Conservation (phyloP, 1,139 yeast genomes). For the Zygosaccharomyces sapae region DNA sequence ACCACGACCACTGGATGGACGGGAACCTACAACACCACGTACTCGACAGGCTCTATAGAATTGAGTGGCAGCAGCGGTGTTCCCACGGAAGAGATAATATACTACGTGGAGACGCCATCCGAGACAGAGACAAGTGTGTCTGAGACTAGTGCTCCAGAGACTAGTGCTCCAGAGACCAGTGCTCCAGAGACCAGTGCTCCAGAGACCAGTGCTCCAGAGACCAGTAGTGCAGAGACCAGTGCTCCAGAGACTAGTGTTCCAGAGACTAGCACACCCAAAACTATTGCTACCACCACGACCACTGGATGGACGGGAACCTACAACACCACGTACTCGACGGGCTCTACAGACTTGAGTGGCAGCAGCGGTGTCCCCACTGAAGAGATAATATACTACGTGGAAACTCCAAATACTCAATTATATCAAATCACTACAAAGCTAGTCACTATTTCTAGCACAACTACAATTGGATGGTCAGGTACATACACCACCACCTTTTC, state of each 20-base stretch:
- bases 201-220: not conserved
- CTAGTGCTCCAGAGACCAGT: too few species aligned
- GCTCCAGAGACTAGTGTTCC: too few species aligned
- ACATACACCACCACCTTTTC: constrained; percentile 22
- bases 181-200: too few species aligned
- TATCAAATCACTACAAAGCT: not conserved
- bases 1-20: constrained; percentile 32
- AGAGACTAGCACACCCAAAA: too few species aligned
- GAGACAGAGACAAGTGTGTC: not conserved
- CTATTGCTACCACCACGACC: not conserved
- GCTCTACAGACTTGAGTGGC: not conserved
- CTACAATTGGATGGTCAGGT: constrained; percentile 33
- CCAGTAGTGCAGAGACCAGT: too few species aligned
- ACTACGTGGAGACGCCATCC: constrained; percentile 21
- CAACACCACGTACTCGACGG: constrained; percentile 8
- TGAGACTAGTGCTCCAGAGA: too few species aligned
- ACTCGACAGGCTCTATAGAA: constrained; percentile 16
- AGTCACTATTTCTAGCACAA: constrained; percentile 12
- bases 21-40: constrained; percentile 26
- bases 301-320: constrained; percentile 8
- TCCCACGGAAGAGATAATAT: constrained; percentile 19
- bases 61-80: constrained; percentile 12
- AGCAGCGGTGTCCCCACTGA: constrained; percentile 4
- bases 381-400: constrained; percentile 4
- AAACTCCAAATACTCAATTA: not conserved